Conservation (phyloP, 257 asterid species). For the Petunia axillaris region DNA sequence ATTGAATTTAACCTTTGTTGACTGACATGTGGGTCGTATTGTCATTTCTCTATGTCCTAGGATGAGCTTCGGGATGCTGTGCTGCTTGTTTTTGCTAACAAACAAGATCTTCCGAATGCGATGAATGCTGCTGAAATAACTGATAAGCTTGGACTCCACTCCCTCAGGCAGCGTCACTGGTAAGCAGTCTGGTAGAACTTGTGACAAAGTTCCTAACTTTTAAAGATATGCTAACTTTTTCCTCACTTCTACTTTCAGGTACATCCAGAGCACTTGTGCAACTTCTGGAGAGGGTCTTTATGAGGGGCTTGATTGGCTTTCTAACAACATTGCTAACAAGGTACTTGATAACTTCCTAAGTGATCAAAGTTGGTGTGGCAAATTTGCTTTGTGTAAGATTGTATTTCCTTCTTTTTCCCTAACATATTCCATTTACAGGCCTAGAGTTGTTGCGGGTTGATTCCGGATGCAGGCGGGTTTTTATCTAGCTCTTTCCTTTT, state of each 20-base stretch:
- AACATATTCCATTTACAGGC: conserved; percentile 16
- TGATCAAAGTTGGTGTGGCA: not conserved
- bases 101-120: conserved; percentile 95
- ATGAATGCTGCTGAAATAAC: conserved; percentile 94
- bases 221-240: not conserved
- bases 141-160: conserved; percentile 88
- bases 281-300: conserved; percentile 22
- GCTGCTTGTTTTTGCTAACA: conserved; percentile 85
- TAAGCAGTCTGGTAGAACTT: conserved; percentile 20
- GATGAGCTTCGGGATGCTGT: conserved; percentile 71
- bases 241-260: not conserved
- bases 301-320: conserved; percentile 21
- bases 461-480: conserved; percentile 24
- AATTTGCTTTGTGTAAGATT: not conserved
- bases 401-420: not conserved
- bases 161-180: conserved; percentile 96
- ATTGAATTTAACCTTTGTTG: not conserved
- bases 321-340: conserved; percentile 23
- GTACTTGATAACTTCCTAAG: not conserved
- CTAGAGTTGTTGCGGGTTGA: conserved; percentile 12
- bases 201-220: not conserved
- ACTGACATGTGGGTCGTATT: too few relatives aligned
- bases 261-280: conserved; percentile 25
- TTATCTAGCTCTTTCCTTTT: not conserved
- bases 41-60: conserved; percentile 4